A percentile compares a stretch with the other conserved stretches of the same genome.
Evolutionary conservation across 495 filamentous ascomycete genomes (phyloP).

Genomic region (Talaromyces wortmannii): DNA sequence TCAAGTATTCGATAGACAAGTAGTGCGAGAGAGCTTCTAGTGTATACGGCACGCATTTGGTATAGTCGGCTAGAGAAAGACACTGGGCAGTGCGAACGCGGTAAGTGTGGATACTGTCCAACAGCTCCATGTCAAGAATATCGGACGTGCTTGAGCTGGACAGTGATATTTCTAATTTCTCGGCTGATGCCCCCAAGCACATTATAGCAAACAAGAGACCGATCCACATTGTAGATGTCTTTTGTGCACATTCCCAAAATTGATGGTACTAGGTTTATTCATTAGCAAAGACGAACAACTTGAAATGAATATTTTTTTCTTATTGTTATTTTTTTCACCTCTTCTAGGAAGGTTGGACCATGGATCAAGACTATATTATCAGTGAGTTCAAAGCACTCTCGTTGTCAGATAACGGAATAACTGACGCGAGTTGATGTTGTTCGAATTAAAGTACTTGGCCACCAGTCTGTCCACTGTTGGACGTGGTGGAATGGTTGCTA

Average conservation of each 20-base stretch:
- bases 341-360: slow-evolving; percentile 11
- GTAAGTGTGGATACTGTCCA: slow-evolving; percentile 9
- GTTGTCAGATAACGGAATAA: neutral
- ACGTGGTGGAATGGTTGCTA: slow-evolving; percentile 5
- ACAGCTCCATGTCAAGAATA: neutral
- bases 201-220: slow-evolving; percentile 23
- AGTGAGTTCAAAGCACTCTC: neutral
- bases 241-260: slow-evolving; percentile 17
- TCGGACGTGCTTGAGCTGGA: neutral
- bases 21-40: slow-evolving; percentile 31
- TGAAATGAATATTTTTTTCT: too few relatives aligned
- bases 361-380: slow-evolving; percentile 8
- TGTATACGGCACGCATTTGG: slow-evolving; percentile 28
- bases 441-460: slow-evolving; percentile 7
- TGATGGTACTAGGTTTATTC: slow-evolving; percentile 17
- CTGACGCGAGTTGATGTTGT: neutral
- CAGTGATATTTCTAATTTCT: neutral
- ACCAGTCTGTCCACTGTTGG: slow-evolving; percentile 9
- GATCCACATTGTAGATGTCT: slow-evolving; percentile 21
- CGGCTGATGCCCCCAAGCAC: slow-evolving; percentile 11
- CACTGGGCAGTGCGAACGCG: slow-evolving; percentile 27
- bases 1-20: slow-evolving; percentile 26
- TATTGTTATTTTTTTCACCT: slow-evolving; percentile 1
- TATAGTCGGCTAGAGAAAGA: slow-evolving; percentile 30
- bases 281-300: neutral